phyloP scores from a whole-genome alignment of 192 early-diverging fungal species.

The Irineochytrium annulatum region DNA sequence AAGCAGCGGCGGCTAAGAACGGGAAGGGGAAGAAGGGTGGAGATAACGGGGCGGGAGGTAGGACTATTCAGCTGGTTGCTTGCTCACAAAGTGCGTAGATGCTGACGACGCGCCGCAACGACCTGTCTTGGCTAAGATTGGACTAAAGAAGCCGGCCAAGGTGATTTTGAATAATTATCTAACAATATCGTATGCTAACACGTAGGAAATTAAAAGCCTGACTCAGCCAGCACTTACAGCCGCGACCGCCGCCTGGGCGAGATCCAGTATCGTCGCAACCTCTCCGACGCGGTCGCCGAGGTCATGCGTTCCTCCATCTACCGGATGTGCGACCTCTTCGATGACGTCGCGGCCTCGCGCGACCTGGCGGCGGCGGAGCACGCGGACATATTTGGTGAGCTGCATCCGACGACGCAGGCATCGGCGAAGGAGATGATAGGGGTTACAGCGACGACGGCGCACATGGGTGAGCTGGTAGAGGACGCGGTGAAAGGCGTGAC shows the following conservation, averaged over 20 bases:
- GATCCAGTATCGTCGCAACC: conserved; percentile 7
- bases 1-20: conserved; percentile 10
- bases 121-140: conserved; percentile 22
- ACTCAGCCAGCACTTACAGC: conserved; percentile 13
- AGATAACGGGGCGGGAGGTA: conserved; percentile 17
- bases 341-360: too few relatives aligned
- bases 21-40: conserved; percentile 16
- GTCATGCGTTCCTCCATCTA: conserved; percentile 4
- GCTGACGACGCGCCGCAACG: conserved; percentile 17
- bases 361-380: too few relatives aligned
- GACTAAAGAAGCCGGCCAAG: conserved; percentile 4
- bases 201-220: conserved; percentile 7
- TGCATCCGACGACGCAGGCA: too few relatives aligned
- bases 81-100: background rate
- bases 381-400: too few relatives aligned
- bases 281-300: background rate
- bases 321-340: conserved; percentile 14
- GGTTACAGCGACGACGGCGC: too few relatives aligned
- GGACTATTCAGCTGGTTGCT: background rate
- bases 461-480: too few relatives aligned
- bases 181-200: background rate
- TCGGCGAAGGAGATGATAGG: too few relatives aligned
- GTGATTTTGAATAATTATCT: background rate
- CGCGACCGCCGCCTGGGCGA: conserved; percentile 11
- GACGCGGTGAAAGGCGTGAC: too few relatives aligned